These are phyloP conservation scores for Pestalotiopsis sp. DNA, from an alignment of 2,329 filamentous ascomycete genomes.

Conservation along the genomic window DNA sequence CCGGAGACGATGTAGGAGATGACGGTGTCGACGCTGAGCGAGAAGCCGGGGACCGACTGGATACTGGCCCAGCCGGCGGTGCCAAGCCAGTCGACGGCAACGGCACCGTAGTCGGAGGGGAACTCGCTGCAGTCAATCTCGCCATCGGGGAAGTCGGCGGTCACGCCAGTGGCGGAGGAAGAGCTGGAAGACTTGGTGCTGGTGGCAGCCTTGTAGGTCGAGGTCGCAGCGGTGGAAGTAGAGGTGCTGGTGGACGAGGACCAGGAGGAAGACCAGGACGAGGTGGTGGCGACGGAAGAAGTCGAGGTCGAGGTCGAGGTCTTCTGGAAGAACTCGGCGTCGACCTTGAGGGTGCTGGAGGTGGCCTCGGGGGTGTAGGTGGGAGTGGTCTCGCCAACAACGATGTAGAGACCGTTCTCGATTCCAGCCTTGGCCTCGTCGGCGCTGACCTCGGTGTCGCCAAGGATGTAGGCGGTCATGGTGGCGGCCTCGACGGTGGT, in stretches of 20 bases:
- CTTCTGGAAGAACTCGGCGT: constrained; percentile 32
- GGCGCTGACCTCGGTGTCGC: constrained; percentile 60
- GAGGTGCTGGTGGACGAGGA: constrained; percentile 22
- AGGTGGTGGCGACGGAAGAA: constrained; percentile 31
- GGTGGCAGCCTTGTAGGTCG: constrained; percentile 28
- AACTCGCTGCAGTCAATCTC: constrained; percentile 70
- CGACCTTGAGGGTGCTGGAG: constrained; percentile 30
- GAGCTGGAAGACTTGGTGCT: constrained; percentile 22
- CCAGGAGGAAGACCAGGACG: constrained; percentile 28
- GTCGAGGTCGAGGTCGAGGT: constrained; percentile 12
- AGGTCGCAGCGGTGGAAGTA: constrained; percentile 15
- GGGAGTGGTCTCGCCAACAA: constrained; percentile 60
- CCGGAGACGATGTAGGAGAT: constrained; percentile 69
- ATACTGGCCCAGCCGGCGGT: constrained; percentile 79
- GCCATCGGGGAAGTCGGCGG: constrained; percentile 73
- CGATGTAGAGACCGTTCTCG: constrained; percentile 66
- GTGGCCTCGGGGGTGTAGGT: constrained; percentile 47
- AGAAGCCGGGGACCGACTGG: constrained; percentile 60
- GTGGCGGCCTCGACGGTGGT: constrained; percentile 60
- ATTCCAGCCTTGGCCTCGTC: constrained; percentile 72
- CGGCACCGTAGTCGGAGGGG: constrained; percentile 78
- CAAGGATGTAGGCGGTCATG: constrained; percentile 70
- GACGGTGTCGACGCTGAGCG: constrained; percentile 40
- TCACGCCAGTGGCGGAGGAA: constrained; percentile 52
- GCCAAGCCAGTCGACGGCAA: constrained; percentile 67